phyloP scores from a whole-genome alignment of 768 basidiomycete species.

The Dioszegia hungarica region DNA sequence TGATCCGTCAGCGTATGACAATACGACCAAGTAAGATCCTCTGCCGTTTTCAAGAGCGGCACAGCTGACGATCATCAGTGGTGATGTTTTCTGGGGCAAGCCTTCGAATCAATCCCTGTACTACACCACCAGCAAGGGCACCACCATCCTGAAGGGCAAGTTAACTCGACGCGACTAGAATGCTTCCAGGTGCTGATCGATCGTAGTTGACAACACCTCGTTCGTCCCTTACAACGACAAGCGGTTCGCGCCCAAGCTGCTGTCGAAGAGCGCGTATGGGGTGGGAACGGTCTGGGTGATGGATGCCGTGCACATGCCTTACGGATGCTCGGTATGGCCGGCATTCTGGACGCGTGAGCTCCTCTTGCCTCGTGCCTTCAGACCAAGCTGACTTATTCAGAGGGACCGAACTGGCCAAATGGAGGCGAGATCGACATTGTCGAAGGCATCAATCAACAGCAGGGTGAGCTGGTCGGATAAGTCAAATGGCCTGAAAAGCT shows the following conservation, averaged over 20 bases:
- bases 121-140: constrained; percentile 21
- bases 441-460: constrained; percentile 68
- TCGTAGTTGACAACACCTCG: constrained; percentile 41
- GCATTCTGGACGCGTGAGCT: constrained; percentile 41
- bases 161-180: background rate
- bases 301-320: constrained; percentile 52
- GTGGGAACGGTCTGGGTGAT: constrained; percentile 46
- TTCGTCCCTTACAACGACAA: constrained; percentile 46
- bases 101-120: constrained; percentile 30
- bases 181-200: background rate
- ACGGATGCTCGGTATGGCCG: constrained; percentile 57
- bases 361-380: background rate
- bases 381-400: constrained; percentile 5
- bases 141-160: constrained; percentile 37
- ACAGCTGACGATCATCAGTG: constrained; percentile 16
- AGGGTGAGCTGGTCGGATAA: background rate
- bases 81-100: constrained; percentile 42
- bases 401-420: constrained; percentile 34
- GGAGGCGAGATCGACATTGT: constrained; percentile 68
- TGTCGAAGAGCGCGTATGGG: constrained; percentile 40
- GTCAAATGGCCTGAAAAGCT: background rate
- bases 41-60: background rate
- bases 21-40: constrained; percentile 41
- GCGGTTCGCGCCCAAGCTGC: constrained; percentile 44
- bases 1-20: constrained; percentile 35